phyloP scores from a whole-genome alignment of 305 asterid species.

The Plantago coronopus region DNA sequence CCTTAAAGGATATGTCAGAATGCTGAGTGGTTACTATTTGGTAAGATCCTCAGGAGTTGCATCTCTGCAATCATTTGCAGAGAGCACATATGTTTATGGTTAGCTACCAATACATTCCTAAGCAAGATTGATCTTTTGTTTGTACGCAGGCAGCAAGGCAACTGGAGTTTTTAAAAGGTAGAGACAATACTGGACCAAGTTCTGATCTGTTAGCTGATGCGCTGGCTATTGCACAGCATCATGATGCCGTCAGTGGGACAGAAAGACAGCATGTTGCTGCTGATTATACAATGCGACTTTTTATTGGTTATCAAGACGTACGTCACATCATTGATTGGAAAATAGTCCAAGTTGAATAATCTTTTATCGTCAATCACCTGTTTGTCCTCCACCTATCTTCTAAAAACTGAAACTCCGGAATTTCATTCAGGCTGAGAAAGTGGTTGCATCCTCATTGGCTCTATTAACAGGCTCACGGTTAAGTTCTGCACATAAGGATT shows the following conservation, averaged over 20 bases:
- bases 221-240: slow-evolving; percentile 80
- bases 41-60: slow-evolving; percentile 38
- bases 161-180: slow-evolving; percentile 63
- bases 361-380: slow-evolving; percentile 14
- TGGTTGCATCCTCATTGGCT: slow-evolving; percentile 70
- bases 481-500: slow-evolving; percentile 25
- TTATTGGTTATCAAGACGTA: slow-evolving; percentile 71
- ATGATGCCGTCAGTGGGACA: slow-evolving; percentile 86
- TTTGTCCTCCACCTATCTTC: slow-evolving; percentile 14
- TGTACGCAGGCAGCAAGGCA: slow-evolving; percentile 72
- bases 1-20: slow-evolving; percentile 69
- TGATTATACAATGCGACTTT: slow-evolving; percentile 78
- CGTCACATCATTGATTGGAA: slow-evolving; percentile 17
- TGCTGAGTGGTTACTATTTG: slow-evolving; percentile 68
- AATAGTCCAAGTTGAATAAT: slow-evolving; percentile 2
- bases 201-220: slow-evolving; percentile 75
- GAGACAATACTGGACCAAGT: slow-evolving; percentile 45
- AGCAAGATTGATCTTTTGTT: slow-evolving; percentile 17
- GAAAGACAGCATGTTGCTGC: slow-evolving; percentile 71
- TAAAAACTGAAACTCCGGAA: slow-evolving; percentile 16
- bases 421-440: slow-evolving; percentile 57
- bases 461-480: slow-evolving; percentile 44
- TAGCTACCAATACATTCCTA: slow-evolving; percentile 12
- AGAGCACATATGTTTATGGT: slow-evolving; percentile 1
- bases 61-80: slow-evolving; percentile 16